Base-by-base conservation (phyloP, 2,329 filamentous ascomycete species). In the Ampelomyces quisqualis region DNA sequence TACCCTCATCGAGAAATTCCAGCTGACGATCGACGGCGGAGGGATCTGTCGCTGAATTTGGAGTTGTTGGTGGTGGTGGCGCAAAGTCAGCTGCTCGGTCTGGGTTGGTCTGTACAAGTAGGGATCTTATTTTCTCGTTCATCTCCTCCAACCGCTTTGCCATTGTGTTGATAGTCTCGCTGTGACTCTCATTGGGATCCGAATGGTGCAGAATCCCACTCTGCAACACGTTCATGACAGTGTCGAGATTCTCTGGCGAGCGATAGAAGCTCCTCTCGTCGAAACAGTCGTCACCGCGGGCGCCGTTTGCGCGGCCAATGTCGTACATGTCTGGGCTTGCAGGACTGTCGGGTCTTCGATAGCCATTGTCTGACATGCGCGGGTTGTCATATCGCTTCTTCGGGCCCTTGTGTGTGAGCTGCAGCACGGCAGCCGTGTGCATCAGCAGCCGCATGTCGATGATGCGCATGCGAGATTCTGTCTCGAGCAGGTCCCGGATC, bases 361-460 rank as follows among this genome's bases (percentile, higher is more conserved):
- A 57, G 24, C 51, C 55, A 20, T 57, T 60, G 5, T 65, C 57
- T 19, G 54, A 40, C 14, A 59, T 22, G 66, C 71, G 68, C 10
- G 74, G 70, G 6, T 73, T 66, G 3, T 70, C 57, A 38, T 72
- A 73, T 52, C 79, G 80, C 58, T 80, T 85, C 43, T 77, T 75
- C n/a, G 85, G 76, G 0, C 80, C 82, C 56, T 85, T 86, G 69
- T 97, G 90, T 7, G 90, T 94, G 67, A 95, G 79, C 63, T 95
- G 90, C 38, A 98, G 73, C 26, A 98, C 88, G 30, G 88, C 91
- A 10, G 93, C 90, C 0, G 91, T 97, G 65, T 98, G 93, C 65
- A 91, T 84, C 35, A 97, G 73, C 30, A 98, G 73, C 47, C 82
- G 81, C 56, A 80, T 80, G 58, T 94, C 87, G 79, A 43, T 85